Base-by-base conservation (phyloP, 2,329 filamentous ascomycete species). In the Fusarium secorum region DNA sequence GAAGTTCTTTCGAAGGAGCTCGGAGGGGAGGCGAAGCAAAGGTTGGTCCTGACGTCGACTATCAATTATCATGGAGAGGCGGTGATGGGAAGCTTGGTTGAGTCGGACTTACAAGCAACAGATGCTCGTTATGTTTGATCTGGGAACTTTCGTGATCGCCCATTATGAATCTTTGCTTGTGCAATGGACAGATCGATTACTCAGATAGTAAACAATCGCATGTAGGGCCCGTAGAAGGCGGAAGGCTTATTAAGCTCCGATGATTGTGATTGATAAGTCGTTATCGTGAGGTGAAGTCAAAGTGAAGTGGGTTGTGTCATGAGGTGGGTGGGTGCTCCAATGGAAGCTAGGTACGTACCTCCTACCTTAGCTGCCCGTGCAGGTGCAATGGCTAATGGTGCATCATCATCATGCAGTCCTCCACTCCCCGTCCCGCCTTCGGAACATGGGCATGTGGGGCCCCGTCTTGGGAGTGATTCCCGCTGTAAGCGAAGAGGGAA, bases 1-100 rank as follows among this genome's bases (percentile, higher is more conserved):
- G 83, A 98, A 97, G 83, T 97, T 98, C 80, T 96, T 95, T 60
- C 94, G 92, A 26, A 97, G 90, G 62, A 98, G 91, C 79, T 98
- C 96, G 81, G 95, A 92, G 22, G 96, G 96, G 26, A 98, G 89
- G 36, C 95, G 94, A 73, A 99, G 90, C 72, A 98, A 92, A 7
- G 95, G 92, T 87, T 98, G 95, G 78, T 99, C 96, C 94, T 76
- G 45, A n/a, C 45, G 35, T 36, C 95, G 72, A 26, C 15, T 55
- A 35, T 73, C 30, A 73, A 54, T 22, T 32, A 30, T 42, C 36
- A 46, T 17, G 32, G 57, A 48, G 51, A 54, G 36, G 49, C 56
- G 36, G 36, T 62, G 63, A 61, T 60, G 45, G 18, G 52, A 22
- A 26, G 35, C 35, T 42, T 28, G 35, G 20, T 44, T 54, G 42